Evolutionary conservation across 2,329 filamentous ascomycete species (phyloP).

Genomic region (Colletotrichum orbiculare): DNA sequence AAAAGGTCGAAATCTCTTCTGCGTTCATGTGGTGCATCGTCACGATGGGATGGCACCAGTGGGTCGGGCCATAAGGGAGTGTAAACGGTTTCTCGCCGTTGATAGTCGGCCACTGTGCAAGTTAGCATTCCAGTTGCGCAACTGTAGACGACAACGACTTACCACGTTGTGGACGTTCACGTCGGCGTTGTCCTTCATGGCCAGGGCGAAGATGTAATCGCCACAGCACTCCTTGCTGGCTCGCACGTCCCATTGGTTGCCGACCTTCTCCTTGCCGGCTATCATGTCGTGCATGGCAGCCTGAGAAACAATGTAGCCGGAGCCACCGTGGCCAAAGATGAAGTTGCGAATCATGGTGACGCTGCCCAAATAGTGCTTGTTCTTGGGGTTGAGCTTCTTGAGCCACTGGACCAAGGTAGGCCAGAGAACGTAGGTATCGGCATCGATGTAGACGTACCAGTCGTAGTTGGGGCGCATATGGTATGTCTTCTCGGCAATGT

Average conservation of each 20-base stretch:
- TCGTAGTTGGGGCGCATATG: constrained; percentile 60
- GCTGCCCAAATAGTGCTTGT: constrained; percentile 63
- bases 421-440: constrained; percentile 68
- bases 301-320: constrained; percentile 64
- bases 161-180: constrained; percentile 55
- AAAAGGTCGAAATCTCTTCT: constrained; percentile 62
- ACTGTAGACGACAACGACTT: constrained; percentile 41
- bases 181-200: constrained; percentile 56
- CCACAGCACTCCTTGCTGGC: constrained; percentile 60
- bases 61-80: constrained; percentile 56
- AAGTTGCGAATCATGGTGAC: constrained; percentile 54
- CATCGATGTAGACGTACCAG: constrained; percentile 71
- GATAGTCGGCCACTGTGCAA: constrained; percentile 60
- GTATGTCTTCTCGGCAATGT: constrained; percentile 67
- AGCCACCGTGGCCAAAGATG: constrained; percentile 66
- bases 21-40: constrained; percentile 67
- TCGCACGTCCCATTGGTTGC: constrained; percentile 57
- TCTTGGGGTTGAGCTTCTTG: constrained; percentile 52
- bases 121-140: neutral
- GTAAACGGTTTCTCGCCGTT: constrained; percentile 66
- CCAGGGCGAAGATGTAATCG: constrained; percentile 60
- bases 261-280: constrained; percentile 54
- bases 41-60: constrained; percentile 67
- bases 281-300: constrained; percentile 61
- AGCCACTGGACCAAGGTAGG: constrained; percentile 63